Conservation (phyloP, 768 basidiomycete genomes). For the Hygrocybe punicea region DNA sequence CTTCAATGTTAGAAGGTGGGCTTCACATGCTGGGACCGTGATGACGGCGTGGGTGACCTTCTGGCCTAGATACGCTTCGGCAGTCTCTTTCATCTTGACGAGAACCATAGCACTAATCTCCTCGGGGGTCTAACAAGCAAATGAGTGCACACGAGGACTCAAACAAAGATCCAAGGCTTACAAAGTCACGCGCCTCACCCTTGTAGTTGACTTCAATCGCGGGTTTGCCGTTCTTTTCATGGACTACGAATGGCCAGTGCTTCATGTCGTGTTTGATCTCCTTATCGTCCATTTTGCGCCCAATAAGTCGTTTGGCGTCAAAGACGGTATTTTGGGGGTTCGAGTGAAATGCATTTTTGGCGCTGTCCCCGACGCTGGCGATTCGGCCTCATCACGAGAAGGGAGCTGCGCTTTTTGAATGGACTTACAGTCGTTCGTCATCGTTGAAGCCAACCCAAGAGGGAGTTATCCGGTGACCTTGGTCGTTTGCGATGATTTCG, state of each 20-base stretch:
- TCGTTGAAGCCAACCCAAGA: constrained; percentile 83
- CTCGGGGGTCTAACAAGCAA: constrained; percentile 69
- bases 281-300: constrained; percentile 75
- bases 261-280: constrained; percentile 80
- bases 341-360: constrained; percentile 92
- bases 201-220: constrained; percentile 74
- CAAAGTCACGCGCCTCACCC: constrained; percentile 77
- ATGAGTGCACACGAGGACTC: not conserved
- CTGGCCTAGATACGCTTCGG: constrained; percentile 73
- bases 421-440: constrained; percentile 65
- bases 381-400: constrained; percentile 14
- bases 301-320: constrained; percentile 93
- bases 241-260: constrained; percentile 86
- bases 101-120: constrained; percentile 96
- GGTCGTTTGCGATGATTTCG: constrained; percentile 88
- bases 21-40: constrained; percentile 89
- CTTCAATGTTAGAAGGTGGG: not conserved
- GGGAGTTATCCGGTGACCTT: constrained; percentile 85
- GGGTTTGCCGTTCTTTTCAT: constrained; percentile 80
- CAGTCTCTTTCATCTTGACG: constrained; percentile 98
- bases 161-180: constrained; percentile 40
- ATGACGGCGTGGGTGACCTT: constrained; percentile 84
- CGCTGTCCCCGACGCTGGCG: constrained; percentile 80
- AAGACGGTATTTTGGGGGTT: constrained; percentile 94
- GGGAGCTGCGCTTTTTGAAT: not conserved